A percentile compares a stretch with the other conserved stretches of the same genome.
These are phyloP conservation scores for Hymenochaete sp. DNA, from an alignment of 1,284 basidiomycete genomes.

Conservation along the genomic window DNA sequence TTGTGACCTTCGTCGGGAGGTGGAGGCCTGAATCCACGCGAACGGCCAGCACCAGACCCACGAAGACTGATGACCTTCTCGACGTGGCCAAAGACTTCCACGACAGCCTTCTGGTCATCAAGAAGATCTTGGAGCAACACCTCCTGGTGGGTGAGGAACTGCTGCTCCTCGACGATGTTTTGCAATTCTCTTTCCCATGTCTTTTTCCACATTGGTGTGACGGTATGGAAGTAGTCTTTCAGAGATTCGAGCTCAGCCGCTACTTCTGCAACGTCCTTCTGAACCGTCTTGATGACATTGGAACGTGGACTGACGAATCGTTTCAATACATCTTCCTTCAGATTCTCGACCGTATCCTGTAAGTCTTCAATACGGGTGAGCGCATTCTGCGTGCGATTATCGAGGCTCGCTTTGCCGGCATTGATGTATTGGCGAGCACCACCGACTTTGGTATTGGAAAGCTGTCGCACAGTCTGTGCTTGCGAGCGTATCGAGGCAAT, in stretches of 20 bases:
- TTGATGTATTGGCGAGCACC: slow-evolving; percentile 87
- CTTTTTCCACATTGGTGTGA: slow-evolving; percentile 97
- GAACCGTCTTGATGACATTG: slow-evolving; percentile 62
- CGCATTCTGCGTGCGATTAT: slow-evolving; percentile 80
- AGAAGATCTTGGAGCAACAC: slow-evolving; percentile 83
- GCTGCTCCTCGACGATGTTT: slow-evolving; percentile 96
- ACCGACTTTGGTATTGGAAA: slow-evolving; percentile 76
- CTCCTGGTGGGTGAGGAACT: slow-evolving; percentile 87
- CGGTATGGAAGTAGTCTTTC: slow-evolving; percentile 77
- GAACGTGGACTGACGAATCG: slow-evolving; percentile 82
- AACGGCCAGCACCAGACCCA: slow-evolving; percentile 31
- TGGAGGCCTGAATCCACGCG: slow-evolving; percentile 45
- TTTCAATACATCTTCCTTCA: slow-evolving; percentile 89
- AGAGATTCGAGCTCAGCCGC: slow-evolving; percentile 69
- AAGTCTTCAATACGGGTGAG: slow-evolving; percentile 92
- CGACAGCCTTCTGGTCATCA: slow-evolving; percentile 85
- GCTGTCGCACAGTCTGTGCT: slow-evolving; percentile 78
- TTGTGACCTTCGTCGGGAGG: slow-evolving; percentile 53
- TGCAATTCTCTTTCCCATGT: slow-evolving; percentile 96
- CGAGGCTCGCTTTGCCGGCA: slow-evolving; percentile 85
- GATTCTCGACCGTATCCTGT: slow-evolving; percentile 84
- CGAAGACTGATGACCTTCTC: slow-evolving; percentile 81
- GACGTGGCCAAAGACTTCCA: slow-evolving; percentile 80
- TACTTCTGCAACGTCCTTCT: slow-evolving; percentile 66
- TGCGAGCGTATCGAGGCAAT: slow-evolving; percentile 72